These are phyloP conservation scores for Bryoglossum gracile DNA, from an alignment of 495 filamentous ascomycete genomes.

Conservation along the genomic window DNA sequence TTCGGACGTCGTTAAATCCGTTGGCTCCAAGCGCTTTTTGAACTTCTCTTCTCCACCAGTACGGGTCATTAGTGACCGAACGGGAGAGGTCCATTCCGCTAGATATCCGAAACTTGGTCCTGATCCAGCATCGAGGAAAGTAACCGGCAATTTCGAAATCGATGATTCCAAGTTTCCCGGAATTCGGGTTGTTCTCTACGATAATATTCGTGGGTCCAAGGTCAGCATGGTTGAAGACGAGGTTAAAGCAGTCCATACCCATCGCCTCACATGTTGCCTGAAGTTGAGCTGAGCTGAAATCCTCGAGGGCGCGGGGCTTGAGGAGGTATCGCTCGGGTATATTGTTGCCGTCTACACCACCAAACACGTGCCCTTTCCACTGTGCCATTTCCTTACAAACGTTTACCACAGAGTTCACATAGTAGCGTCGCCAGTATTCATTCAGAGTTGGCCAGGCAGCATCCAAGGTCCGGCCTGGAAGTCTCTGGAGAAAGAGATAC, in stretches of 20 bases:
- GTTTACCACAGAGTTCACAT: neutral
- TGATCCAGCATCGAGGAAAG: slow-evolving; percentile 23
- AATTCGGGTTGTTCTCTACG: slow-evolving; percentile 17
- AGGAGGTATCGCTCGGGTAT: neutral
- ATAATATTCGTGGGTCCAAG: slow-evolving; percentile 28
- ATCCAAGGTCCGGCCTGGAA: neutral
- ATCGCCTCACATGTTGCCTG: slow-evolving; percentile 14
- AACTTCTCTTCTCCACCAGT: neutral
- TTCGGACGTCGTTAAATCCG: neutral
- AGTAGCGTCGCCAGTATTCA: neutral
- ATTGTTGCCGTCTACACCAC: neutral
- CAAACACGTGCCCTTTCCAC: neutral
- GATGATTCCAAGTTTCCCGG: slow-evolving; percentile 25
- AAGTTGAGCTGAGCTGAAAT: slow-evolving; percentile 2
- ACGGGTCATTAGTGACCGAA: slow-evolving; percentile 1
- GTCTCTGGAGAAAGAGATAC: slow-evolving; percentile 9
- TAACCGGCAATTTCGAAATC: slow-evolving; percentile 28
- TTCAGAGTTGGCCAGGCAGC: slow-evolving; percentile 4
- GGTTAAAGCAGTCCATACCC: slow-evolving; percentile 24
- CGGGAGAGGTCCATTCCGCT: slow-evolving; percentile 24
- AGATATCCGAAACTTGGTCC: slow-evolving; percentile 24
- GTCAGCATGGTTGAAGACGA: slow-evolving; percentile 31
- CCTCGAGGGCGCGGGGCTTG: neutral
- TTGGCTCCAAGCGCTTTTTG: neutral
- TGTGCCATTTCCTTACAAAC: neutral